Conservation (phyloP, 441 rosid genomes). For the Hypseocharis bilobata region DNA sequence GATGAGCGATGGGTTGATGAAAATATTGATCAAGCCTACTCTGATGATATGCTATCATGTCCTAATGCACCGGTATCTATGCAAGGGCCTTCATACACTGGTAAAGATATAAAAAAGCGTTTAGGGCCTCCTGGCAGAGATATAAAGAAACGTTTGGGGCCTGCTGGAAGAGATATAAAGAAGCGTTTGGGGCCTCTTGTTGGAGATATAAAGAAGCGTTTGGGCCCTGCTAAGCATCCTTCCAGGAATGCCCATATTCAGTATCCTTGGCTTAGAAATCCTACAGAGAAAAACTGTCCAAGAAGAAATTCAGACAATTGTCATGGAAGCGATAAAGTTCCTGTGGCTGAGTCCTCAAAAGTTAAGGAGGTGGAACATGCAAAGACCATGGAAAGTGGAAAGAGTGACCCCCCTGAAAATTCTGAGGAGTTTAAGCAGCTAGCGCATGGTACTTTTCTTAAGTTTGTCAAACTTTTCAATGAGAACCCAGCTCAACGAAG, state of each 20-base stretch:
- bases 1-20: slow-evolving; percentile 20
- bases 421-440: slow-evolving; percentile 34
- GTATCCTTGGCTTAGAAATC: slow-evolving; percentile 21
- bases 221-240: not conserved
- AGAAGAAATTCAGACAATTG: slow-evolving; percentile 5
- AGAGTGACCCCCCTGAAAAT: slow-evolving; percentile 27
- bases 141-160: slow-evolving; percentile 16
- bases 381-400: slow-evolving; percentile 5
- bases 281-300: not conserved
- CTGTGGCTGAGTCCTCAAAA: slow-evolving; percentile 13
- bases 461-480: slow-evolving; percentile 38
- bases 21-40: slow-evolving; percentile 15
- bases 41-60: slow-evolving; percentile 17
- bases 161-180: slow-evolving; percentile 10
- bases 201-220: not conserved
- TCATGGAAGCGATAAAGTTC: slow-evolving; percentile 17
- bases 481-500: slow-evolving; percentile 34
- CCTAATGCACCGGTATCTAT: not conserved
- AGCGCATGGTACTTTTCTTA: slow-evolving; percentile 33
- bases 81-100: slow-evolving; percentile 18
- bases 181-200: slow-evolving; percentile 9
- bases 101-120: slow-evolving; percentile 9
- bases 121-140: slow-evolving; percentile 4
- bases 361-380: slow-evolving; percentile 8
- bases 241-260: not conserved